Evolutionary conservation across 2,329 filamentous ascomycete genomes (phyloP).

Genomic region (Penicillium sp.): DNA sequence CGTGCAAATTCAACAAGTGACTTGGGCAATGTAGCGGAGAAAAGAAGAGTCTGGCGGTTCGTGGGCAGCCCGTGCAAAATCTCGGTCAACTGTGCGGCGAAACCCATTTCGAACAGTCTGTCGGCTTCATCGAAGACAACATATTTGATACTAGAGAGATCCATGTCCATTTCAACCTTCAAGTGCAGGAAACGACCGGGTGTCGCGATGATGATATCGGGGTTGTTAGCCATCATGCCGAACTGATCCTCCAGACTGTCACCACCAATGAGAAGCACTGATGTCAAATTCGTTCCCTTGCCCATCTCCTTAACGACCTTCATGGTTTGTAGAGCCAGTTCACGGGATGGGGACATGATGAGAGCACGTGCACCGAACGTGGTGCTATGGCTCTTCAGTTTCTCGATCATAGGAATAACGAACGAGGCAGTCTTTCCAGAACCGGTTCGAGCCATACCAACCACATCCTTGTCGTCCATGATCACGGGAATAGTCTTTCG

Average conservation of each 20-base stretch:
- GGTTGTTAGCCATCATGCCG: constrained; percentile 85
- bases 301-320: constrained; percentile 96
- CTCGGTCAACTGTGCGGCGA: constrained; percentile 86
- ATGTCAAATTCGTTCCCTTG: constrained; percentile 84
- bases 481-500: constrained; percentile 93
- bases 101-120: constrained; percentile 97
- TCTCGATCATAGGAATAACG: constrained; percentile 97
- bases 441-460: constrained; percentile 98
- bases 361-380: constrained; percentile 82
- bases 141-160: constrained; percentile 87
- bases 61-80: constrained; percentile 85
- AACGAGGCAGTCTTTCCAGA: constrained; percentile 98
- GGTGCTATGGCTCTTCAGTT: constrained; percentile 80
- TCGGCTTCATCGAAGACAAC: constrained; percentile 98
- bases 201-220: constrained; percentile 95
- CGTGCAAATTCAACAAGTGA: constrained; percentile 94
- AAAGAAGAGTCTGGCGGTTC: constrained; percentile 84
- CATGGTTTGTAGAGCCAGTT: constrained; percentile 89
- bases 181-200: constrained; percentile 94
- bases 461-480: constrained; percentile 88
- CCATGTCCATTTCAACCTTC: constrained; percentile 92
- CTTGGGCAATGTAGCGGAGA: constrained; percentile 91
- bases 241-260: constrained; percentile 97
- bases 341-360: constrained; percentile 87
- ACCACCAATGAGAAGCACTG: constrained; percentile 87